These are phyloP conservation scores for Clonostachys solani DNA, from an alignment of 2,329 filamentous ascomycete species.

Conservation along the genomic window DNA sequence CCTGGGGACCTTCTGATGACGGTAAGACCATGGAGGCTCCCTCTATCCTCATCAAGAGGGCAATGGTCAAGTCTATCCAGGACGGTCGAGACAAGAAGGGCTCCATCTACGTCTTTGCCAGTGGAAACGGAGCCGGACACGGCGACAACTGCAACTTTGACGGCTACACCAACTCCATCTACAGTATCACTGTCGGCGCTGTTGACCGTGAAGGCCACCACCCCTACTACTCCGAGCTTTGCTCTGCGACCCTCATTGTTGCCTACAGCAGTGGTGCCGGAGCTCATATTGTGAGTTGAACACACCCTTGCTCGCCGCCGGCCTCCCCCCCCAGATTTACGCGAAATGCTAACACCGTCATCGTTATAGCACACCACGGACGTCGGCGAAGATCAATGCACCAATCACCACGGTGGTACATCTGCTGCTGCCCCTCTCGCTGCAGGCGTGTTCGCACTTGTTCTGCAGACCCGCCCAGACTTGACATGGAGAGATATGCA, in stretches of 20 bases:
- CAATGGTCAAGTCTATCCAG: constrained; percentile 90
- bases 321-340: background rate
- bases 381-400: constrained; percentile 79
- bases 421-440: constrained; percentile 92
- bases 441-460: constrained; percentile 86
- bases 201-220: constrained; percentile 85
- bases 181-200: constrained; percentile 94
- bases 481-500: constrained; percentile 93
- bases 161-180: constrained; percentile 98
- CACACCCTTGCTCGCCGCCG: too few species aligned
- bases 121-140: constrained; percentile 81
- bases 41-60: constrained; percentile 79
- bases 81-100: constrained; percentile 79
- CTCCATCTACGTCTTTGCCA: constrained; percentile 91
- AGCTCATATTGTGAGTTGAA: constrained; percentile 69
- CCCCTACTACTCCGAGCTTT: constrained; percentile 94
- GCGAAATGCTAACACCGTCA: background rate
- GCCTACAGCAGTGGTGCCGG: constrained; percentile 91
- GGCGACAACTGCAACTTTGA: constrained; percentile 97
- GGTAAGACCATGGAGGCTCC: constrained; percentile 92
- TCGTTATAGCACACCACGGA: constrained; percentile 76
- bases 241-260: constrained; percentile 92
- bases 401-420: constrained; percentile 81
- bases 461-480: constrained; percentile 79
- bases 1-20: constrained; percentile 95